Evolutionary conservation across 2,329 filamentous ascomycete species (phyloP).

Genomic region (Botrytis paeoniae): DNA sequence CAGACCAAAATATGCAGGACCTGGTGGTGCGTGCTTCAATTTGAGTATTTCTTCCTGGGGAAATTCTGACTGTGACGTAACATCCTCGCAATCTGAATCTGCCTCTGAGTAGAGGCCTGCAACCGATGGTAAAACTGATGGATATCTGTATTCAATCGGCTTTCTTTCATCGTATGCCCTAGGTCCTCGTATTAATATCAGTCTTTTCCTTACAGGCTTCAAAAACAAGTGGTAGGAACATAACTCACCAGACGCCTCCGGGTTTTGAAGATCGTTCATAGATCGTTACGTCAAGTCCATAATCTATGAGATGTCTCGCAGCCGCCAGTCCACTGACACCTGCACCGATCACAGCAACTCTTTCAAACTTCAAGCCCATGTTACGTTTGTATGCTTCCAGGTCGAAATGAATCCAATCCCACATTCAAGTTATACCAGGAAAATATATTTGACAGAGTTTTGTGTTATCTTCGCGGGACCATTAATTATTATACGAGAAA

Average conservation of each 20-base stretch:
- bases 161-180: conserved; percentile 33
- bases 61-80: not conserved
- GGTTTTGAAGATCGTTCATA: conserved; percentile 51
- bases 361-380: not conserved
- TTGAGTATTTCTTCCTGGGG: conserved; percentile 6
- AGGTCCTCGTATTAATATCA: not conserved
- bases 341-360: conserved; percentile 50
- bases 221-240: not conserved
- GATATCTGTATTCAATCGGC: conserved; percentile 29
- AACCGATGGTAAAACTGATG: conserved; percentile 28
- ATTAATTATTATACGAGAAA: not conserved
- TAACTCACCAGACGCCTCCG: conserved; percentile 52
- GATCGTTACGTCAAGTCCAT: conserved; percentile 49
- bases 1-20: conserved; percentile 31
- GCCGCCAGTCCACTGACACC: conserved; percentile 49
- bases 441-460: not conserved
- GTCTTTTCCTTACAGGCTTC: not conserved
- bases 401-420: conserved; percentile 11
- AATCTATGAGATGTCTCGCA: conserved; percentile 46
- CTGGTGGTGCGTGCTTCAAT: conserved; percentile 32
- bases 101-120: conserved; percentile 23
- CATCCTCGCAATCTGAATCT: conserved; percentile 5
- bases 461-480: not conserved
- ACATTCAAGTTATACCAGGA: not conserved
- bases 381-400: conserved; percentile 5